These are phyloP conservation scores for Lignosus rhinocerotis DNA, from an alignment of 1,284 basidiomycete genomes.

Conservation along the genomic window DNA sequence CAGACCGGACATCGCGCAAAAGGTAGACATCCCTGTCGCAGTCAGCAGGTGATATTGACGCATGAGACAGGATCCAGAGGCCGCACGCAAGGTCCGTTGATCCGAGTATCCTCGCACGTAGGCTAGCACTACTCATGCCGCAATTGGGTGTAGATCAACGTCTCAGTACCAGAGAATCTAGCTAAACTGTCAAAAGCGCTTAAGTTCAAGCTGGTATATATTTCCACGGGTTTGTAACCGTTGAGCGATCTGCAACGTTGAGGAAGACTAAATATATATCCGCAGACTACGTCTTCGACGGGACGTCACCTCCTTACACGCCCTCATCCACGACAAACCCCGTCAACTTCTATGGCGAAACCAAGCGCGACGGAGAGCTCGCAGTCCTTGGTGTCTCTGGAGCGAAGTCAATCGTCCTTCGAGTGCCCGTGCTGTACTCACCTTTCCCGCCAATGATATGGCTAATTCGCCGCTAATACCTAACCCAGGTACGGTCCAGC, in stretches of 20 bases:
- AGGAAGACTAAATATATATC: not conserved
- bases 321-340: constrained; percentile 70
- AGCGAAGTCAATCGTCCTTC: constrained; percentile 61
- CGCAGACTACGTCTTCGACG: constrained; percentile 85
- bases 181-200: constrained; percentile 57
- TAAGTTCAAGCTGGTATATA: constrained; percentile 67
- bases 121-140: not conserved
- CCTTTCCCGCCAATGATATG: not conserved
- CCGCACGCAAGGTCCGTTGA: constrained; percentile 52
- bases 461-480: not conserved
- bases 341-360: constrained; percentile 74
- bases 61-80: constrained; percentile 56
- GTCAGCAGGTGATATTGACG: not conserved
- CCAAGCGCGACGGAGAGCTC: constrained; percentile 77
- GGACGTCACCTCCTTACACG: constrained; percentile 76
- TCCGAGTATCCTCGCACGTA: not conserved
- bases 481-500: constrained; percentile 72
- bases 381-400: constrained; percentile 57
- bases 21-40: constrained; percentile 36
- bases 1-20: constrained; percentile 80
- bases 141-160: constrained; percentile 57
- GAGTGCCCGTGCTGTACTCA: constrained; percentile 79
- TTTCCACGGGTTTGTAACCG: constrained; percentile 63
- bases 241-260: not conserved
- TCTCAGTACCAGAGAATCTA: constrained; percentile 60